These are phyloP conservation scores for Pholiota adiposa DNA, from an alignment of 1,284 basidiomycete species.

Conservation along the genomic window DNA sequence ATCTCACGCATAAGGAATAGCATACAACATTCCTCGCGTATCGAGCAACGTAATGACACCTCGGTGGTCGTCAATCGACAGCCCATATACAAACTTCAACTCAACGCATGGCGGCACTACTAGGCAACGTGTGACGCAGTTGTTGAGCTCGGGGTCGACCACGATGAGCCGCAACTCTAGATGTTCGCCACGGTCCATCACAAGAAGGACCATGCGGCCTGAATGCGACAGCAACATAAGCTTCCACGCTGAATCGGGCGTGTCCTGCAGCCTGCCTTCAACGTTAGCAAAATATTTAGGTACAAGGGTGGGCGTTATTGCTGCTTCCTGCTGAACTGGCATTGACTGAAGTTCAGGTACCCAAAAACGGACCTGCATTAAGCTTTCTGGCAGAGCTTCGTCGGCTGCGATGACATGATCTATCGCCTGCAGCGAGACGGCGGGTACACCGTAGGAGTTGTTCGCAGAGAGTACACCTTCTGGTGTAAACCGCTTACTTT, in stretches of 20 bases:
- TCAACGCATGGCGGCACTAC: slow-evolving; percentile 23
- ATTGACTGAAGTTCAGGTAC: not conserved
- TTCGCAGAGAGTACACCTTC: slow-evolving; percentile 26
- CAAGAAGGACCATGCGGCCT: slow-evolving; percentile 20
- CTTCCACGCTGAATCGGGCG: slow-evolving; percentile 21
- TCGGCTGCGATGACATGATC: not conserved
- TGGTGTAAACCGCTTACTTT: not conserved
- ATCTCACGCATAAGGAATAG: slow-evolving; percentile 25
- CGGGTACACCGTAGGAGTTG: slow-evolving; percentile 24
- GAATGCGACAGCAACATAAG: slow-evolving; percentile 25
- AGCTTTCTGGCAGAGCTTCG: not conserved
- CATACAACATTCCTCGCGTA: slow-evolving; percentile 20
- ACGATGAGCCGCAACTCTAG: slow-evolving; percentile 19
- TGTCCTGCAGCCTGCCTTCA: slow-evolving; percentile 17
- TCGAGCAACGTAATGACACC: slow-evolving; percentile 28
- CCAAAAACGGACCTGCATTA: slow-evolving; percentile 23
- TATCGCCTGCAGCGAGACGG: slow-evolving; percentile 22
- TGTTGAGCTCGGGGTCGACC: slow-evolving; percentile 17
- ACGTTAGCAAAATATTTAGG: slow-evolving; percentile 11
- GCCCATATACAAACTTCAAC: slow-evolving; percentile 19
- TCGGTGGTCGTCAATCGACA: slow-evolving; percentile 29
- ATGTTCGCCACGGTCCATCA: slow-evolving; percentile 12
- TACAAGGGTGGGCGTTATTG: not conserved
- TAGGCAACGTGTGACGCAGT: slow-evolving; percentile 21
- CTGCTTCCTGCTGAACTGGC: not conserved